phyloP scores from a whole-genome alignment of 2,329 filamentous ascomycete species.

The Didymella keratinophila region DNA sequence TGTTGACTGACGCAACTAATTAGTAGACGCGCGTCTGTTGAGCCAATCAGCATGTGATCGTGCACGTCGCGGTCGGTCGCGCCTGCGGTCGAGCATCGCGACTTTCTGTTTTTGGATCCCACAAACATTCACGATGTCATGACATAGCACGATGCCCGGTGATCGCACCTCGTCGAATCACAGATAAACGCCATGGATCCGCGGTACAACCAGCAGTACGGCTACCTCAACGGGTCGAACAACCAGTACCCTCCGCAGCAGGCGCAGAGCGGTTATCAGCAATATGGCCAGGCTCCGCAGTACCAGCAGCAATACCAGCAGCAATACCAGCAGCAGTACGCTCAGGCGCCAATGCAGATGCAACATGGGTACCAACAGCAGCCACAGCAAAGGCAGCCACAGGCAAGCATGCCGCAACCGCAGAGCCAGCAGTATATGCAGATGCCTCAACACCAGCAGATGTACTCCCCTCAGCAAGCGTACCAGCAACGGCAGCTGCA shows the following conservation, averaged over 20 bases:
- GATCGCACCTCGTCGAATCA: slow-evolving; percentile 11
- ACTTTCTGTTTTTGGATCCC: slow-evolving; percentile 17
- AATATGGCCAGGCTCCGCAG: slow-evolving; percentile 37
- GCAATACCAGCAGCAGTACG: slow-evolving; percentile 33
- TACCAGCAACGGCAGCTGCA: slow-evolving; percentile 5
- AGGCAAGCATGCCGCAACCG: slow-evolving; percentile 32
- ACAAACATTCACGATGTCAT: slow-evolving; percentile 31
- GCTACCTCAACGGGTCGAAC: slow-evolving; percentile 43
- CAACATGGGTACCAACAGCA: slow-evolving; percentile 33
- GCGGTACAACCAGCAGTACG: slow-evolving; percentile 46
- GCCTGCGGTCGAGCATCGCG: slow-evolving; percentile 18
- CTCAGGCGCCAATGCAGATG: slow-evolving; percentile 32
- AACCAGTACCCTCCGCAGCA: slow-evolving; percentile 37
- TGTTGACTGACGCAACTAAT: not conserved
- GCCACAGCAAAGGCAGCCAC: slow-evolving; percentile 26
- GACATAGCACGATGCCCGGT: slow-evolving; percentile 25
- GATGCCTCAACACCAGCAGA: slow-evolving; percentile 23
- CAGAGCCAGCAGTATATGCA: slow-evolving; percentile 38
- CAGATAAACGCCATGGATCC: slow-evolving; percentile 39
- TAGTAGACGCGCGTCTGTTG: slow-evolving; percentile 11
- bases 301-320: slow-evolving; percentile 35
- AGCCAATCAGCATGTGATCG: slow-evolving; percentile 24
- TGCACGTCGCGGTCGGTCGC: slow-evolving; percentile 15
- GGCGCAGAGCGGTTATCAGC: slow-evolving; percentile 39
- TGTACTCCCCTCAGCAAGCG: slow-evolving; percentile 12